Percentiles rank a stretch among this genome's conserved stretches.
phyloP scores from a whole-genome alignment of 371 early-diverging fungal species.

The Nematocida sp. region DNA sequence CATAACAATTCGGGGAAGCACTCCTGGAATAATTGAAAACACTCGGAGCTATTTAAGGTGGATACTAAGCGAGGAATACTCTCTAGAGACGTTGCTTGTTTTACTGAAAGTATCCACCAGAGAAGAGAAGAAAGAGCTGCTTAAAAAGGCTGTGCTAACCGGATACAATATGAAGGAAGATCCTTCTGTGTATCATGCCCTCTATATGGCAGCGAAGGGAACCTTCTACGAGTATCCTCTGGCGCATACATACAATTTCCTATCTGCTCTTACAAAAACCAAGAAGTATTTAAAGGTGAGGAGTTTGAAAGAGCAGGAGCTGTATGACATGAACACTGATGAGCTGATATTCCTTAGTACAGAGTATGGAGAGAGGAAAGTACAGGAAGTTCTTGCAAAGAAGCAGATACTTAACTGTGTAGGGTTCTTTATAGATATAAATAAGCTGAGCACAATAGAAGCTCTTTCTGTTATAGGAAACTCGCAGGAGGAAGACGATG shows the following conservation, averaged over 20 bases:
- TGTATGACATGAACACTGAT: conserved; percentile 44
- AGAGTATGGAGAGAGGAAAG: conserved; percentile 47
- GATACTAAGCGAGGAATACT: conserved; percentile 56
- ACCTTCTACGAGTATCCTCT: conserved; percentile 54
- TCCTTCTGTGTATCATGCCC: conserved; percentile 22
- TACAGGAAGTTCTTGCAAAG: conserved; percentile 27
- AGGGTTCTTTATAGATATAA: conserved; percentile 41
- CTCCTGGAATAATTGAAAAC: conserved; percentile 57
- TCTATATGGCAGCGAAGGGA: conserved; percentile 36
- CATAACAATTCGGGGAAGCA: conserved; percentile 39
- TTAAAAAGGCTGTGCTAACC: conserved; percentile 42
- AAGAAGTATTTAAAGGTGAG: conserved; percentile 27
- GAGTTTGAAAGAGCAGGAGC: conserved; percentile 39
- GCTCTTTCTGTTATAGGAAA: conserved; percentile 47
- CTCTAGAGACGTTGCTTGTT: conserved; percentile 32
- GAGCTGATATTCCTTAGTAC: conserved; percentile 54
- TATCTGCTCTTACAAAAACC: conserved; percentile 26
- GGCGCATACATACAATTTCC: conserved; percentile 53
- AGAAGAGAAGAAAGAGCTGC: conserved; percentile 52
- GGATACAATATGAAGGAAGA: conserved; percentile 54
- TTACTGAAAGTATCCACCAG: conserved; percentile 48
- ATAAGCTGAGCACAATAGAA: conserved; percentile 18
- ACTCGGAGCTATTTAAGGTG: conserved; percentile 49
- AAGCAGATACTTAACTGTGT: conserved; percentile 45
- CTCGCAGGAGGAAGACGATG: conserved; percentile 60